A percentile compares a stretch with the other conserved stretches of the same genome.
Conservation (phyloP, 2,329 filamentous ascomycete genomes). For the Metarhizium album region DNA sequence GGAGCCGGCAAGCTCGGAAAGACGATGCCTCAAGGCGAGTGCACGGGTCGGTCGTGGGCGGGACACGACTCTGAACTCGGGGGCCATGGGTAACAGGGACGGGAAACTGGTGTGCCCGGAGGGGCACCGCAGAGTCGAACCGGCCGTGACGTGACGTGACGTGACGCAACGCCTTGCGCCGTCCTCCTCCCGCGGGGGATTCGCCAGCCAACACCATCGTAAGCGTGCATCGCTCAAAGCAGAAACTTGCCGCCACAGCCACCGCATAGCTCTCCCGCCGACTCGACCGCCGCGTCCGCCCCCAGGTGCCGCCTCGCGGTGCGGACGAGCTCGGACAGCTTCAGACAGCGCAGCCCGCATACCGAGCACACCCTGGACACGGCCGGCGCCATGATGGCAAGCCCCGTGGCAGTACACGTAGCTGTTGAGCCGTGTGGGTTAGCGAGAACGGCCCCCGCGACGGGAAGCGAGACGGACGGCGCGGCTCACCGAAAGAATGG, state of each 20-base stretch:
- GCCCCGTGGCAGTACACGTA: constrained; percentile 41
- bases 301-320: constrained; percentile 22
- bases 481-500: constrained; percentile 28
- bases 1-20: constrained; percentile 11
- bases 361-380: constrained; percentile 44
- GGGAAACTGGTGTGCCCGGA: constrained; percentile 11
- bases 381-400: constrained; percentile 43
- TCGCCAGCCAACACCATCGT: neutral
- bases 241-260: constrained; percentile 33
- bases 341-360: constrained; percentile 41
- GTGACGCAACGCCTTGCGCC: no score
- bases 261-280: constrained; percentile 26
- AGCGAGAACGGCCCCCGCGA: neutral
- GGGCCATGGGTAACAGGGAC: constrained; percentile 11
- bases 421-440: constrained; percentile 19
- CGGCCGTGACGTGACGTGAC: no score
- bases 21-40: constrained; percentile 13
- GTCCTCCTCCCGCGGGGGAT: neutral
- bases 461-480: neutral
- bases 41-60: constrained; percentile 12
- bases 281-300: constrained; percentile 16
- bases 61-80: constrained; percentile 16
- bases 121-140: no score
- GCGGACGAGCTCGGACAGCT: constrained; percentile 28
- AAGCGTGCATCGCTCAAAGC: constrained; percentile 6